A percentile compares a stretch with the other conserved stretches of the same genome.
phyloP scores from a whole-genome alignment of 2,329 filamentous ascomycete genomes.

The Monilinia aucupariae region DNA sequence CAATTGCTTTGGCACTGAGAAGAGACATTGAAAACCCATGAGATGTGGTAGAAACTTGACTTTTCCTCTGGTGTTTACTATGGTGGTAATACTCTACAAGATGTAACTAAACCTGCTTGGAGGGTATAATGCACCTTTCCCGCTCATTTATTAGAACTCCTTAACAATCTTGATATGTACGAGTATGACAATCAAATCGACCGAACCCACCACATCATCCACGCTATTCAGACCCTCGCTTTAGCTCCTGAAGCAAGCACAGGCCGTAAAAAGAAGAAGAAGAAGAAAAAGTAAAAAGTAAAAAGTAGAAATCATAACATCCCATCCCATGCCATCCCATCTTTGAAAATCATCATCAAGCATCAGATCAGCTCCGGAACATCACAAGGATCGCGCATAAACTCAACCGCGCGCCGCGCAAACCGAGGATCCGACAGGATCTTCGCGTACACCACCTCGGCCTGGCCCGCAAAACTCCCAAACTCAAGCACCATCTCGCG shows the following conservation, averaged over 20 bases:
- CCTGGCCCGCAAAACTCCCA: not conserved
- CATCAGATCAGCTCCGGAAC: not conserved
- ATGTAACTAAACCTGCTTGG: not conserved
- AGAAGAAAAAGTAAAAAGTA: too few relatives aligned
- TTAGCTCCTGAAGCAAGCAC: not conserved
- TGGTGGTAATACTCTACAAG: not conserved
- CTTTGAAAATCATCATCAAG: not conserved
- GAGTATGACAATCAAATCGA: not conserved
- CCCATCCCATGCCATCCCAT: too few relatives aligned
- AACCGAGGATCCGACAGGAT: not conserved
- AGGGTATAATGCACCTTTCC: not conserved
- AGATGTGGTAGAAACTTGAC: not conserved
- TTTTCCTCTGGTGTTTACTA: not conserved
- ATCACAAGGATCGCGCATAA: slow-evolving; percentile 1
- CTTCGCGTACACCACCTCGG: not conserved
- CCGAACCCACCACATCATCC: not conserved
- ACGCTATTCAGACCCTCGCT: not conserved
- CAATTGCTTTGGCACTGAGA: not conserved
- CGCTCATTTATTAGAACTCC: not conserved
- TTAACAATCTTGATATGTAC: not conserved
- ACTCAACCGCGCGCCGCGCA: not conserved
- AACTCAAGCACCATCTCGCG: not conserved
- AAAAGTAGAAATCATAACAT: too few relatives aligned
- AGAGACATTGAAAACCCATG: not conserved
- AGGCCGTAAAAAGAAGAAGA: not conserved